phyloP scores from a whole-genome alignment of 257 asterid genomes.

The Mitragyna speciosa region DNA sequence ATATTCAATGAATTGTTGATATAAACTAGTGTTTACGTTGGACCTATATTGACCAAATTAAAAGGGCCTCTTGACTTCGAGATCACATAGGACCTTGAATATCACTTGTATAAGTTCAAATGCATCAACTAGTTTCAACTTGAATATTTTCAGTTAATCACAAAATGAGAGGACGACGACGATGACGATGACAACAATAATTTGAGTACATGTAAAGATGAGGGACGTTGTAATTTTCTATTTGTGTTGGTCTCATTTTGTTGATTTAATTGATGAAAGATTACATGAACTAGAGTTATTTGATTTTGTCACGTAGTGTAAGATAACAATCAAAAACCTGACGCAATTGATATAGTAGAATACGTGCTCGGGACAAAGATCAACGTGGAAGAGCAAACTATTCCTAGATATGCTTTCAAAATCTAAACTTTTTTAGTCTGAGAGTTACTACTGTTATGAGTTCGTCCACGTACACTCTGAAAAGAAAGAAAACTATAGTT shows the following conservation, averaged over 20 bases:
- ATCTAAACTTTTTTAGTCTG: not conserved
- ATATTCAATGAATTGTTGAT: not conserved
- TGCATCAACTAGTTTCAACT: not conserved
- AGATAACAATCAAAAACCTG: no score
- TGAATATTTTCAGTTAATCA: not conserved
- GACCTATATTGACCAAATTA: not conserved
- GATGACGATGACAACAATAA: no score
- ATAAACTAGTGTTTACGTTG: not conserved
- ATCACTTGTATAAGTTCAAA: not conserved
- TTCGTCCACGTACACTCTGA: not conserved
- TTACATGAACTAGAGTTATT: not conserved
- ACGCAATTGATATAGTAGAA: no score
- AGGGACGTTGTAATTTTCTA: no score
- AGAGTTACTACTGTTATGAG: not conserved
- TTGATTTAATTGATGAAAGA: not conserved
- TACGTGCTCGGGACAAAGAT: no score
- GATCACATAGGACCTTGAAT: not conserved
- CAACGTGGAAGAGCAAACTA: no score
- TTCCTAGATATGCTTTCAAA: not conserved
- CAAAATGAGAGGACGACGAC: not conserved
- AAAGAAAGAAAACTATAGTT: not conserved
- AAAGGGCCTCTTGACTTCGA: not conserved
- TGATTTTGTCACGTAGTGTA: not conserved
- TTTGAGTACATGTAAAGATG: not conserved
- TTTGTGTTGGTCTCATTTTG: not conserved